Conservation (phyloP, 352 stramenopile species). For the Elongisporangium undulatum region DNA sequence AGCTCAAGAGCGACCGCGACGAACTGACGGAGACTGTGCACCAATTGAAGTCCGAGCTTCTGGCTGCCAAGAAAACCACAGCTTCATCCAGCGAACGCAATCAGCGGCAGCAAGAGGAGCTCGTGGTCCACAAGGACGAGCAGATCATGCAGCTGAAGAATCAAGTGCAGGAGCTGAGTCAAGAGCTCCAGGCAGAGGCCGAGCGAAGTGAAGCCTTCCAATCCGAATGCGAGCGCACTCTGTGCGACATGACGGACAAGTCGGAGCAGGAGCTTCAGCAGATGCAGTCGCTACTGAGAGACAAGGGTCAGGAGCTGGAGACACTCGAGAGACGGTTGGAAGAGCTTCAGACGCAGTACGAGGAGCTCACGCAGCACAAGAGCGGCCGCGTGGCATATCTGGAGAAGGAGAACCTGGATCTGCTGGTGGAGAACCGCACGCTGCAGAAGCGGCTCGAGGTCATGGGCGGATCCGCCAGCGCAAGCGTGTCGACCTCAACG, state of each 20-base stretch:
- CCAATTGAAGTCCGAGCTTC: constrained; percentile 25
- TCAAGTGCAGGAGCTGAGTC: constrained; percentile 36
- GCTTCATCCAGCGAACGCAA: constrained; percentile 6
- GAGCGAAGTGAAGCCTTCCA: constrained; percentile 17
- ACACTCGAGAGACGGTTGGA: constrained; percentile 28
- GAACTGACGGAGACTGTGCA: constrained; percentile 42
- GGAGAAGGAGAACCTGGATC: constrained; percentile 65
- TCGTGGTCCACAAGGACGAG: constrained; percentile 35
- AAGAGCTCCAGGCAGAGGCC: constrained; percentile 28
- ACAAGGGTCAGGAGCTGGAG: constrained; percentile 40
- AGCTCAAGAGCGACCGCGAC: constrained; percentile 53
- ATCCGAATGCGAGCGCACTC: constrained; percentile 22
- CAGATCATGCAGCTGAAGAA: constrained; percentile 32
- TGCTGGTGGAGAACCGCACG: constrained; percentile 53
- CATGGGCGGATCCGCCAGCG: not conserved
- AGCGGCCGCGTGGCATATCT: constrained; percentile 46
- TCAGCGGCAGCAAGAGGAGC: constrained; percentile 14
- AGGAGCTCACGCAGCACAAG: constrained; percentile 20
- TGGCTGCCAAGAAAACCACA: not conserved
- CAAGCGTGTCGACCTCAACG: not conserved
- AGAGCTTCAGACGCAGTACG: constrained; percentile 20
- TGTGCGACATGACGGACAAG: constrained; percentile 43
- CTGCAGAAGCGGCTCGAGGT: constrained; percentile 46
- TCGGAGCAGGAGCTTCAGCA: constrained; percentile 41
- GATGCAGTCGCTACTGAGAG: constrained; percentile 41